phyloP scores from a whole-genome alignment of 345 rosid species.

The Kernera saxatilis region DNA sequence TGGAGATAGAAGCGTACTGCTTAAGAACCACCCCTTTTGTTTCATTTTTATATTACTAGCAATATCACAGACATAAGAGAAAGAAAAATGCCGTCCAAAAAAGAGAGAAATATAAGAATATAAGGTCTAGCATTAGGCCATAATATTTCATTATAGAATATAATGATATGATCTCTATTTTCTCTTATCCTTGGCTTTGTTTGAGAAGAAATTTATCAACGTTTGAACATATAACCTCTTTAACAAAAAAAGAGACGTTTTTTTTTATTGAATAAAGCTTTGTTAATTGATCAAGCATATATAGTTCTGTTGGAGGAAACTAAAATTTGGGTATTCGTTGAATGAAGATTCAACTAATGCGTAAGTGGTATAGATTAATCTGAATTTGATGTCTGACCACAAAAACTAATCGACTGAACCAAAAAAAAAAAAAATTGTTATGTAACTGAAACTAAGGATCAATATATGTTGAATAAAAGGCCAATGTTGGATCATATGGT shows the following conservation, averaged over 20 bases:
- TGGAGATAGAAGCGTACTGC: conserved; percentile 25
- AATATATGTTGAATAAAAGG: neutral
- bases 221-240: neutral
- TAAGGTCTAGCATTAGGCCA: conserved; percentile 20
- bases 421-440: no score
- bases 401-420: neutral
- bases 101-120: neutral
- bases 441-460: neutral
- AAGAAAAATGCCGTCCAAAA: neutral
- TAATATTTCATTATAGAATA: neutral
- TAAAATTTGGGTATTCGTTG: neutral
- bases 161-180: conserved; percentile 2
- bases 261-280: neutral
- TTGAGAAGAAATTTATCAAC: neutral
- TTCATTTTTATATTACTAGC: neutral
- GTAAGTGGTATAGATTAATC: neutral
- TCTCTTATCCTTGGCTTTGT: neutral
- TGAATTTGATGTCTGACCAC: neutral
- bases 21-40: conserved; percentile 22
- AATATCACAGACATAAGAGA: neutral
- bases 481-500: neutral
- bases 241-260: neutral
- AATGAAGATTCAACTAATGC: neutral
- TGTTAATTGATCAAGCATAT: neutral
- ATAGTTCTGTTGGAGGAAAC: neutral